Evolutionary conservation across 2,329 filamentous ascomycete species (phyloP).

Genomic region (Grosmannia clavigera): DNA sequence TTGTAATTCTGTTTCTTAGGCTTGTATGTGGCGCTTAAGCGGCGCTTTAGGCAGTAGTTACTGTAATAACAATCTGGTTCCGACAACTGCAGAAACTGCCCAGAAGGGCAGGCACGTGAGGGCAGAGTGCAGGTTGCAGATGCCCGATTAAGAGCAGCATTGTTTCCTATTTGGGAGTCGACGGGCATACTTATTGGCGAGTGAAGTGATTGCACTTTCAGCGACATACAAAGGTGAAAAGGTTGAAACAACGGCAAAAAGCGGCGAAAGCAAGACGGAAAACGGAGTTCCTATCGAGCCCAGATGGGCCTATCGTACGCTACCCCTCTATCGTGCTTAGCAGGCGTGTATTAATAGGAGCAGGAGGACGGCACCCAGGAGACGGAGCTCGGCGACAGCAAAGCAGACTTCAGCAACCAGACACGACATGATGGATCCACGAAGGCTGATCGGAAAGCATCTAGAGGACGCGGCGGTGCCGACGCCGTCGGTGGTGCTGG

Average conservation of each 20-base stretch:
- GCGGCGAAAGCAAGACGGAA: neutral
- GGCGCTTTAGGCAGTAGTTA: too few relatives aligned
- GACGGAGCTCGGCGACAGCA: neutral
- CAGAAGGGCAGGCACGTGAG: neutral
- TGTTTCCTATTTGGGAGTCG: neutral
- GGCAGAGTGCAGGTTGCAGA: neutral
- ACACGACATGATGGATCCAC: constrained; percentile 2
- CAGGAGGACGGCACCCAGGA: neutral
- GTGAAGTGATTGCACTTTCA: neutral
- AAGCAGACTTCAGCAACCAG: neutral
- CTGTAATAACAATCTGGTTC: neutral
- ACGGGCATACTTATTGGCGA: neutral
- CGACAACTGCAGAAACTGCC: neutral
- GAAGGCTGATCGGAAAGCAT: constrained; percentile 42
- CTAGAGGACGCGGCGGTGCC: constrained; percentile 38
- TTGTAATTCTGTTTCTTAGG: too few relatives aligned
- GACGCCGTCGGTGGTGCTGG: constrained; percentile 56
- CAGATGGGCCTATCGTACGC: neutral
- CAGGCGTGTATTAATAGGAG: neutral
- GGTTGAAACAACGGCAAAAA: neutral
- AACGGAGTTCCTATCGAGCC: neutral
- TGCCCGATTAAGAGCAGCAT: neutral
- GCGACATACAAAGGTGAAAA: neutral
- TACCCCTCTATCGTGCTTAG: neutral
- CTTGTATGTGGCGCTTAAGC: too few relatives aligned